Conservation (phyloP, 768 basidiomycete species). For the Leucocoprinus leucothites region DNA sequence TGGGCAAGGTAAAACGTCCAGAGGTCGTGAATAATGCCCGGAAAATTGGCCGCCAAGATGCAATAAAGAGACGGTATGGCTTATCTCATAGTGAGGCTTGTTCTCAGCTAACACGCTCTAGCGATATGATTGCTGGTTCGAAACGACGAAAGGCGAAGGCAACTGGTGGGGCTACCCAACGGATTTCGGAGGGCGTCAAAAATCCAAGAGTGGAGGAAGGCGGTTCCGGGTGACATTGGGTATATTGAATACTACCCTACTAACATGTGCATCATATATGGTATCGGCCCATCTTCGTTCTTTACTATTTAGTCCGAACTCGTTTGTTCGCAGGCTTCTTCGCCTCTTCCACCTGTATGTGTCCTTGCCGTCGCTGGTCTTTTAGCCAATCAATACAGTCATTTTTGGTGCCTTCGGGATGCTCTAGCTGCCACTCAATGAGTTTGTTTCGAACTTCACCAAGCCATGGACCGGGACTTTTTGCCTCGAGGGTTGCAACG, state of each 20-base stretch:
- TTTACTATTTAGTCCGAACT: constrained; percentile 28
- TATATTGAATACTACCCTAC: too few species aligned
- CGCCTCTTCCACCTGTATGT: constrained; percentile 20
- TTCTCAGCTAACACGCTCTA: constrained; percentile 21
- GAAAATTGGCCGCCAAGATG: constrained; percentile 63
- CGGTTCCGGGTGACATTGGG: too few species aligned
- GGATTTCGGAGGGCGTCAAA: not conserved
- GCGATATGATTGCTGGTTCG: constrained; percentile 78
- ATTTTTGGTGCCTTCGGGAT: constrained; percentile 64
- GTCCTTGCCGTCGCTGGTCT: constrained; percentile 46
- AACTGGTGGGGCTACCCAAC: not conserved
- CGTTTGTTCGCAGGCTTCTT: constrained; percentile 36
- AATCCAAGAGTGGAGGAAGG: too few species aligned
- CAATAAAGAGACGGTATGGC: constrained; percentile 67
- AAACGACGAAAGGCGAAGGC: constrained; percentile 52
- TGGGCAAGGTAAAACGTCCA: constrained; percentile 82
- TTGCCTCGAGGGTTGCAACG: constrained; percentile 44
- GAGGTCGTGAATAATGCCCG: constrained; percentile 72
- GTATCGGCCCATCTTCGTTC: not conserved
- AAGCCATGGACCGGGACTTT: constrained; percentile 69
- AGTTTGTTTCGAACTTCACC: constrained; percentile 61
- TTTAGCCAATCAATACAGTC: constrained; percentile 71
- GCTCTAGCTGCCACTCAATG: constrained; percentile 81
- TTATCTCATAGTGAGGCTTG: not conserved
- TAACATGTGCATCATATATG: not conserved